These are phyloP conservation scores for Candida albicans DNA, from an alignment of 1,139 yeast species.

Conservation along the genomic window DNA sequence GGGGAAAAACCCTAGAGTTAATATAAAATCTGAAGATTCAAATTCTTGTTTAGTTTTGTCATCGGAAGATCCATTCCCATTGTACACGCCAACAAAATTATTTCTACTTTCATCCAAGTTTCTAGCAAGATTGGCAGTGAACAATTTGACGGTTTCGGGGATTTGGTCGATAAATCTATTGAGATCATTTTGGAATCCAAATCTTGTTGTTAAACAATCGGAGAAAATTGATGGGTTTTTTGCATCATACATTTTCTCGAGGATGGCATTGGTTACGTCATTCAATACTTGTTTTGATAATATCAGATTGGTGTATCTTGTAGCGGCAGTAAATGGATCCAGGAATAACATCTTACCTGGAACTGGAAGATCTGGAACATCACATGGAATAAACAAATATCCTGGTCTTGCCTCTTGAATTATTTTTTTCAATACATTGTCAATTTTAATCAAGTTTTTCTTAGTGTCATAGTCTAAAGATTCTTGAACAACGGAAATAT, in stretches of 20 bases:
- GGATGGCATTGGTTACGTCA: conserved; percentile 45
- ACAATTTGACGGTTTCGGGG: conserved; percentile 29
- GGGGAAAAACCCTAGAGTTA: conserved; percentile 52
- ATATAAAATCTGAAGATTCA: conserved; percentile 45
- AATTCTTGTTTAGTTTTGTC: conserved; percentile 26
- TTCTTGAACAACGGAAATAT: conserved; percentile 60
- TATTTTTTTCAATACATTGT: conserved; percentile 59
- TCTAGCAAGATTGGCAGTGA: conserved; percentile 46
- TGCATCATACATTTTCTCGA: conserved; percentile 51
- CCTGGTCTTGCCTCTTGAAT: conserved; percentile 71
- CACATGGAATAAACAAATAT: conserved; percentile 72
- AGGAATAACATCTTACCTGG: conserved; percentile 30
- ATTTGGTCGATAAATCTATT: conserved; percentile 44
- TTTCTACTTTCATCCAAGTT: conserved; percentile 61
- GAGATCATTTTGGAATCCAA: conserved; percentile 41
- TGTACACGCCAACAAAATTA: conserved; percentile 64
- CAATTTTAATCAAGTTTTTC: conserved; percentile 49
- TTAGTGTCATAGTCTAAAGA: conserved; percentile 52
- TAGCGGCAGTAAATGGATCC: conserved; percentile 25
- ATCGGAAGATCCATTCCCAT: conserved; percentile 40
- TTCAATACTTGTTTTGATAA: conserved; percentile 25
- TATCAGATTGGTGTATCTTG: conserved; percentile 20
- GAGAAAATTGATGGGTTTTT: conserved; percentile 61
- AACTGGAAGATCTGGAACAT: conserved; percentile 56
- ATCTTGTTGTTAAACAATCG: conserved; percentile 65